Percentiles rank a stretch among this genome's conserved stretches.
Conservation (phyloP, 1,139 yeast species). For the Nakaseomyces uthaithaninus region DNA sequence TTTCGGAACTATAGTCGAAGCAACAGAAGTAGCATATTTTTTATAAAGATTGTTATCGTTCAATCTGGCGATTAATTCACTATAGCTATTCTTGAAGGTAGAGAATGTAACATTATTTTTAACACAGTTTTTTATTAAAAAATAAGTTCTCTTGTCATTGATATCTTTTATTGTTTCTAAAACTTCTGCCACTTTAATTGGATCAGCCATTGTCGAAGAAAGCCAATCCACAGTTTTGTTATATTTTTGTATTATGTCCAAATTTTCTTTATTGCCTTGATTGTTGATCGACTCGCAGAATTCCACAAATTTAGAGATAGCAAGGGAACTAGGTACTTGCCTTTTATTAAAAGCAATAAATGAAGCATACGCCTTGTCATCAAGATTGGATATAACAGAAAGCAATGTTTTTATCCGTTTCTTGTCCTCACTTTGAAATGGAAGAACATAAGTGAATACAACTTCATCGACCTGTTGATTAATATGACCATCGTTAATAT, state of each 20-base stretch:
- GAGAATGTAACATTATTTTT: conserved; percentile 53
- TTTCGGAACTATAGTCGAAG: conserved; percentile 36
- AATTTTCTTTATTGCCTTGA: conserved; percentile 19
- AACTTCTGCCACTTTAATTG: conserved; percentile 40
- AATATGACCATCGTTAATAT: conserved; percentile 64
- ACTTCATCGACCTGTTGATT: conserved; percentile 60
- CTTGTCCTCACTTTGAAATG: conserved; percentile 41
- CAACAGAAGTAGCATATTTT: conserved; percentile 35
- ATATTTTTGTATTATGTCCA: conserved; percentile 33
- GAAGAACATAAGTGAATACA: conserved; percentile 53
- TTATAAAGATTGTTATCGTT: conserved; percentile 44
- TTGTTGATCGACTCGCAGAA: conserved; percentile 31
- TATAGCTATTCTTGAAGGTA: conserved; percentile 51
- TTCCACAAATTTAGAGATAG: conserved; percentile 31
- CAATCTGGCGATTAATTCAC: conserved; percentile 50
- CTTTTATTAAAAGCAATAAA: conserved; percentile 62
- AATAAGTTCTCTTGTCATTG: conserved; percentile 50
- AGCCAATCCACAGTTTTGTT: conserved; percentile 62
- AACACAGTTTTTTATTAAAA: conserved; percentile 47
- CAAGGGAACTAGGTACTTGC: conserved; percentile 50
- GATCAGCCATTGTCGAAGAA: conserved; percentile 48
- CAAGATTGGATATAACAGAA: conserved; percentile 41
- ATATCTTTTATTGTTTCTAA: conserved; percentile 45
- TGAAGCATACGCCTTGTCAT: conserved; percentile 53
- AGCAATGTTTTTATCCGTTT: conserved; percentile 49